Evolutionary conservation across 768 basidiomycete species (phyloP).

Genomic region (Auricularia auricula-judae): DNA sequence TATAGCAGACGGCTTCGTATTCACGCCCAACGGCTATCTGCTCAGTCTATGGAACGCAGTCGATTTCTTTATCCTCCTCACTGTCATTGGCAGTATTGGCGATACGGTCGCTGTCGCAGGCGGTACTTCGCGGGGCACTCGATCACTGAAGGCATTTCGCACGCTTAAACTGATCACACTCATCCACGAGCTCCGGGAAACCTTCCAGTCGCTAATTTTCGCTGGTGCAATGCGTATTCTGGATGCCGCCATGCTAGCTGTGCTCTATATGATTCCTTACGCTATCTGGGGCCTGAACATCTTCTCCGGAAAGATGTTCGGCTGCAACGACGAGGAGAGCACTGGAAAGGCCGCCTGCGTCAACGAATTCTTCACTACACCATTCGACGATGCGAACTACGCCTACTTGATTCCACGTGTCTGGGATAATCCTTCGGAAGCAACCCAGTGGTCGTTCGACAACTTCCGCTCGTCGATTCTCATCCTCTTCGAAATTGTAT

Average conservation of each 20-base stretch:
- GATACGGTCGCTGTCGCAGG: conserved; percentile 66
- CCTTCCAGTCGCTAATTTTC: conserved; percentile 80
- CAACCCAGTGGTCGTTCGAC: conserved; percentile 84
- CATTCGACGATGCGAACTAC: conserved; percentile 45
- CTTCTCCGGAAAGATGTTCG: conserved; percentile 74
- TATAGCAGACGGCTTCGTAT: conserved; percentile 84
- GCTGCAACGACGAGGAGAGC: conserved; percentile 59
- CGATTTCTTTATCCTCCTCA: conserved; percentile 76
- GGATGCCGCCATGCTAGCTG: conserved; percentile 81
- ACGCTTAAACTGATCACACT: conserved; percentile 86
- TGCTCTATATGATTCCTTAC: conserved; percentile 86
- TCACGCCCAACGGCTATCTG: conserved; percentile 86
- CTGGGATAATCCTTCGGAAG: conserved; percentile 82
- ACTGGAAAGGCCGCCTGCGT: conserved; percentile 54
- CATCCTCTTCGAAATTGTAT: conserved; percentile 93
- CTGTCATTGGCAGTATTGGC: conserved; percentile 62
- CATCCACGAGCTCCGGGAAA: conserved; percentile 73
- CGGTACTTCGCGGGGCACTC: conserved; percentile 69
- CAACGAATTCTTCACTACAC: conserved; percentile 55
- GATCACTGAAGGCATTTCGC: conserved; percentile 78
- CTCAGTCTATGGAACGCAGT: conserved; percentile 87
- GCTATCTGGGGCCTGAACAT: conserved; percentile 93
- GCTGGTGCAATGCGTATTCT: conserved; percentile 76
- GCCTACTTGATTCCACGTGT: conserved; percentile 69
- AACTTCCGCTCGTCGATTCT: conserved; percentile 71